phyloP scores from a whole-genome alignment of 805 yeast species.

The Yamadazyma nakazawae region DNA sequence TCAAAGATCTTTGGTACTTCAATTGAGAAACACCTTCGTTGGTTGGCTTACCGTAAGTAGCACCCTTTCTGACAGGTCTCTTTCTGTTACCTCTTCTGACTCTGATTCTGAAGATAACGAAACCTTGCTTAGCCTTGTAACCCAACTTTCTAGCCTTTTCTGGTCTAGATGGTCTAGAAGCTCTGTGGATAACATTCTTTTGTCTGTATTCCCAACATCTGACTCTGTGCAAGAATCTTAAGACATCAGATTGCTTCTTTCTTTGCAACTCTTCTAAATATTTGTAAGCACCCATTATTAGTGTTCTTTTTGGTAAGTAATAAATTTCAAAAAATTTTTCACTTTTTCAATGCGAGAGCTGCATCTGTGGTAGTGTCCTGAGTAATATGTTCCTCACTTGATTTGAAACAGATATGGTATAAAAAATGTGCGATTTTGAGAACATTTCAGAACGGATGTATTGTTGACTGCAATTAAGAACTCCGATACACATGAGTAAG shows the following conservation, averaged over 20 bases:
- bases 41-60: slow-evolving; percentile 99
- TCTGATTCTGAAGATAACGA: slow-evolving; percentile 96
- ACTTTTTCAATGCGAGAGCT: background rate
- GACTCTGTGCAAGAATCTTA: slow-evolving; percentile 98
- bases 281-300: slow-evolving; percentile 97
- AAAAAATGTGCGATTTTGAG: background rate
- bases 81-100: slow-evolving; percentile 99
- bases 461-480: too few relatives aligned
- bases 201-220: slow-evolving; percentile 99
- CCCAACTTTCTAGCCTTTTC: slow-evolving; percentile 99
- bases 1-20: slow-evolving; percentile 97
- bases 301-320: slow-evolving; percentile 5
- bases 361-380: background rate
- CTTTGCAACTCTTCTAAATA: slow-evolving; percentile 98
- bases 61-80: slow-evolving; percentile 99
- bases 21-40: slow-evolving; percentile 99
- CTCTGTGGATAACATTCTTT: slow-evolving; percentile 97
- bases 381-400: background rate
- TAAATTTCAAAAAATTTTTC: slow-evolving; percentile 10
- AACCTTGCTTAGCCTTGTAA: slow-evolving; percentile 99
- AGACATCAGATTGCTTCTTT: slow-evolving; percentile 99
- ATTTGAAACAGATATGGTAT: background rate
- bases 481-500: too few relatives aligned
- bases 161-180: slow-evolving; percentile 98
- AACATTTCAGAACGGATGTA: background rate